phyloP scores from a whole-genome alignment of 495 filamentous ascomycete genomes.

The Penicillium cinerascens region DNA sequence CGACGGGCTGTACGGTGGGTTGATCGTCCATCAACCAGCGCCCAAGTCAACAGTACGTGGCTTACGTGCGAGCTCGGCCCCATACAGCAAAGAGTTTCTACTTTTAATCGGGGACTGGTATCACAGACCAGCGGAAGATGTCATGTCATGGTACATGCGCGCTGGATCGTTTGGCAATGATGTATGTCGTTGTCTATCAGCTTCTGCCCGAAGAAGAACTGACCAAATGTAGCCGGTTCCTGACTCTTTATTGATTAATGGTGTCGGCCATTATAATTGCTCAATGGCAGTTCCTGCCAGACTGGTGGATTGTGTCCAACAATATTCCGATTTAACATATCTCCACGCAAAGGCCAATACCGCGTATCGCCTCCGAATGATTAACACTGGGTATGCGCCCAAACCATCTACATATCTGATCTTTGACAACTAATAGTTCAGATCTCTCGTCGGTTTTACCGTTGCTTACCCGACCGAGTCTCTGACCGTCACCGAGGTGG shows the following conservation, averaged over 20 bases:
- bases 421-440: conserved; percentile 40
- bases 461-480: conserved; percentile 18
- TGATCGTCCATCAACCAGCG: conserved; percentile 65
- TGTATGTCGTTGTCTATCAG: conserved; percentile 12
- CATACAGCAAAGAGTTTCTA: conserved; percentile 39
- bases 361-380: conserved; percentile 30
- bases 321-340: conserved; percentile 17
- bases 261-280: conserved; percentile 46
- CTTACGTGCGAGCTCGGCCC: conserved; percentile 1
- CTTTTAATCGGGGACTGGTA: conserved; percentile 55
- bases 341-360: conserved; percentile 16
- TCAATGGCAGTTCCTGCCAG: conserved; percentile 46
- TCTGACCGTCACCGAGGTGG: conserved; percentile 31
- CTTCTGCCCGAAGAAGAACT: neutral
- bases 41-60: conserved; percentile 28
- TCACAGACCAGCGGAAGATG: conserved; percentile 37
- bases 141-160: conserved; percentile 45
- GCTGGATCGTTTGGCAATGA: conserved; percentile 48
- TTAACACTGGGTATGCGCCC: conserved; percentile 36
- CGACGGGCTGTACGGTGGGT: conserved; percentile 68
- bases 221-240: conserved; percentile 38
- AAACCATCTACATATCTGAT: neutral
- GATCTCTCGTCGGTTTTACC: conserved; percentile 32
- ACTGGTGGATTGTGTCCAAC: conserved; percentile 40
- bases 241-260: conserved; percentile 51